Conservation (phyloP, 2,329 filamentous ascomycete species). For the Clarireedia sp. region DNA sequence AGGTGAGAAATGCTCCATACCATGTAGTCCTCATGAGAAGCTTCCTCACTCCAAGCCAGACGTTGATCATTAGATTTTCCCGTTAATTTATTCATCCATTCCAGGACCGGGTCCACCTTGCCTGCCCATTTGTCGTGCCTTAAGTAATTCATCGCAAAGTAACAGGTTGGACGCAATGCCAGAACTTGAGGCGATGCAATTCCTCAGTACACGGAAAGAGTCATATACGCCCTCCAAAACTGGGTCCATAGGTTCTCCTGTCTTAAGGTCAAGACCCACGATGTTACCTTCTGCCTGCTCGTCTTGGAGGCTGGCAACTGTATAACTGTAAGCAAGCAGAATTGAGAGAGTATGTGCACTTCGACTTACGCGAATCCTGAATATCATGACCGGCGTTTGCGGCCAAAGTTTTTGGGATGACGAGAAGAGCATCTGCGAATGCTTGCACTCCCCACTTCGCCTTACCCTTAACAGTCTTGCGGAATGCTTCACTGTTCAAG, state of each 20-base stretch:
- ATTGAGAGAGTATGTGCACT: background rate
- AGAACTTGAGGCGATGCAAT: conserved; percentile 86
- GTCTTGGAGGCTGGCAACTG: conserved; percentile 80
- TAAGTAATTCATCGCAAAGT: conserved; percentile 93
- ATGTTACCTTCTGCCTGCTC: conserved; percentile 76
- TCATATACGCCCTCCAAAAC: conserved; percentile 89
- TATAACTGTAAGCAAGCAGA: conserved; percentile 16
- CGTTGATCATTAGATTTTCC: background rate
- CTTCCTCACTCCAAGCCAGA: background rate
- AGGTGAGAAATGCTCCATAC: background rate
- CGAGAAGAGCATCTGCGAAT: conserved; percentile 86
- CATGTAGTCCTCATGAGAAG: background rate
- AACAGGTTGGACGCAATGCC: conserved; percentile 93
- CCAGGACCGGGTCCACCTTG: conserved; percentile 54
- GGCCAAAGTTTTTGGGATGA: conserved; percentile 96
- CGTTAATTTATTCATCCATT: conserved; percentile 43
- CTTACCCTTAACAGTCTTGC: conserved; percentile 92
- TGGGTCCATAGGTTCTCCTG: conserved; percentile 91
- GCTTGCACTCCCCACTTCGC: conserved; percentile 92
- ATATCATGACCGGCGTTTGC: conserved; percentile 95
- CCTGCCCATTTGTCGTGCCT: conserved; percentile 89
- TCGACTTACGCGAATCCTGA: conserved; percentile 76
- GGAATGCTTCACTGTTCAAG: conserved; percentile 78
- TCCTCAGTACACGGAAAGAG: conserved; percentile 89
- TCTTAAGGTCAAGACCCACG: conserved; percentile 78